phyloP scores from a whole-genome alignment of 2,329 filamentous ascomycete species.

The Paraphoma chrysanthemicola region DNA sequence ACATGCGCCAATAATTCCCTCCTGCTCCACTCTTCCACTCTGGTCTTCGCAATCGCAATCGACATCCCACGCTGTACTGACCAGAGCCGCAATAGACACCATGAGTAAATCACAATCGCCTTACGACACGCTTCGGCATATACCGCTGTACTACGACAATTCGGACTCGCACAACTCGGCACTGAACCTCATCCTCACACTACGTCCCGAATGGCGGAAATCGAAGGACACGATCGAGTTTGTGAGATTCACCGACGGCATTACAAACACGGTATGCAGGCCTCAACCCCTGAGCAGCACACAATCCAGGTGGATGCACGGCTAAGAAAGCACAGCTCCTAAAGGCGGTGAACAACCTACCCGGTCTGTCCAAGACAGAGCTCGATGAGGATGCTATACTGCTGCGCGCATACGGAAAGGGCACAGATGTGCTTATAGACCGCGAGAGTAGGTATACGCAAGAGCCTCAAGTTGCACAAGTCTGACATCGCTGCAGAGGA shows the following conservation, averaged over 20 bases:
- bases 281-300: background rate
- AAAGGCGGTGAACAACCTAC: constrained; percentile 74
- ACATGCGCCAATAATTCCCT: background rate
- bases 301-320: background rate
- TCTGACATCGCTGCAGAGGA: constrained; percentile 57
- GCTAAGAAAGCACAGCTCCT: constrained; percentile 57
- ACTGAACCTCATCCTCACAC: constrained; percentile 75
- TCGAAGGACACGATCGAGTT: constrained; percentile 80
- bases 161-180: constrained; percentile 80
- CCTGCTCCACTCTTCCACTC: background rate
- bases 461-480: background rate
- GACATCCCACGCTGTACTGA: constrained; percentile 5
- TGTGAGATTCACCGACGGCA: constrained; percentile 93
- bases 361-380: constrained; percentile 61
- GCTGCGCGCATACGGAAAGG: constrained; percentile 90
- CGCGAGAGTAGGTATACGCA: constrained; percentile 73
- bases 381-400: constrained; percentile 52
- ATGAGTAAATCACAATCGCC: constrained; percentile 37
- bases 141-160: constrained; percentile 80
- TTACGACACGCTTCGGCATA: constrained; percentile 56
- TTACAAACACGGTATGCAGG: constrained; percentile 83
- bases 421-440: constrained; percentile 94
- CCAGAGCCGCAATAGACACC: constrained; percentile 13
- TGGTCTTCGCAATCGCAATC: background rate
- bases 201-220: constrained; percentile 83